Evolutionary conservation across 2,329 filamentous ascomycete species (phyloP), one percentile per base, ranked within the genome.

Genomic region (Talaromyces albobiverticillius): DNA sequence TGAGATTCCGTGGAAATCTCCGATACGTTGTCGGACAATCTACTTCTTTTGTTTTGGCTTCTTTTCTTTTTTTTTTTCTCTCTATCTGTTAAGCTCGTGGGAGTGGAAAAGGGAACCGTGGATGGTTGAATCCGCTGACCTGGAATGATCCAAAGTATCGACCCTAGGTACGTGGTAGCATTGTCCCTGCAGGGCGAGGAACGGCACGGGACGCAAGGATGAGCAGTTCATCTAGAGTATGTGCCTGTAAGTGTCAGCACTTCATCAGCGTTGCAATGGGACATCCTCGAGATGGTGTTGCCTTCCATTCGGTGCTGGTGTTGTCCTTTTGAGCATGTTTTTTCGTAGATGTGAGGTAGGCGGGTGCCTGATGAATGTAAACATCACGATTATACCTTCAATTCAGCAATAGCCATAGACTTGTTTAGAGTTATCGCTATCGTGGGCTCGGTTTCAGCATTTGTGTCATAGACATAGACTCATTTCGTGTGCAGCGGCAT

Each of bases 161-260:
- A n/a, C n/a, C 8, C 16, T 36, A 38, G 14, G 16, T 20, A 20
- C 4, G n/a, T 16, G 7, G 36, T 38, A 20, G 10, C 36, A 38
- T 42, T 20, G 47, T 32, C 18, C 48, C 36, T 42, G 48, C 47
- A 42, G 46, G 46, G 10, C 16, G 23, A 16, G n/a, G 26, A 29
- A 29, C 26, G 26, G 26, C 26, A 29, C 26, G 10, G 26, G 38
- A 51, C 48, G 48, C 48, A 51, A 43, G 48, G 48, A 51, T 29
- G 29, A 51, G 26, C 22, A 32, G 31, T 50, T 16, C 20, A n/a
- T 47, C 18, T 22, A 40, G n/a, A 20, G 18, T 40, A 20, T 40
- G 18, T 38, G 14, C 16, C n/a, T 38, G 34, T 38, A 20, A 5
- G 5, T 29, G 26, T 29, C 26, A 38, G 34, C n/a, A 20, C 34